Base-by-base conservation (phyloP, 495 filamentous ascomycete species). In the Wilcoxina mikolae region DNA sequence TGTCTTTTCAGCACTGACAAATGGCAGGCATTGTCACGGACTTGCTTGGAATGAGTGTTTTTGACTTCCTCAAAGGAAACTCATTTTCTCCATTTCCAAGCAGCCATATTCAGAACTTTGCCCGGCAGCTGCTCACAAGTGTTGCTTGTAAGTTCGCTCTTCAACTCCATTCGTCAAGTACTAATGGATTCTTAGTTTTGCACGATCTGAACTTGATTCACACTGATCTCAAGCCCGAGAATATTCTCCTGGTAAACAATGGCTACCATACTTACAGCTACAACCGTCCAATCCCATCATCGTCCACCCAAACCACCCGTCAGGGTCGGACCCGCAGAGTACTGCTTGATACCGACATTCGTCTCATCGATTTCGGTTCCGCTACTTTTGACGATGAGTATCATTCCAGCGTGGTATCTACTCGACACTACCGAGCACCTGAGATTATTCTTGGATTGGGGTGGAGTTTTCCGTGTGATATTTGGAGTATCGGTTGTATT, bases 401-500 rank as follows among this genome's bases (percentile, higher is more conserved):
- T 60, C 91, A 98, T 67, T 95, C 88, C 1, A 93, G 87, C 0
- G 93, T 98, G 1, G 91, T 98, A 3, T 94, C 87, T 4, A 98
- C 91, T 0, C 78, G 91, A 11, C 93, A 98, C 65, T 98, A 98
- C 60, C 80, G 91, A 46, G 91, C 91, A 0, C 93, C 91, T 0
- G 93, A 98, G 65, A 98, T 98, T 62, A 98, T 98, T 48, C 74
- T 98, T 29, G 91, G 93, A 11, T 74, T 96, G 2, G 93, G 93
- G 15, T 98, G 91, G 93, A 95, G 87, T 55, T 95, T 84, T 66
- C 90, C 91, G 0, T 96, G 93, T 64, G 91, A 98, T 63, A 89
- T 98, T 43, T 98, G 91, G 93, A 96, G 90, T 72, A 95, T 98
- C 48, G 93, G 93, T 4, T 98, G 91, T 61, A 98, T 98, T 57